Conservation (phyloP, 352 stramenopile species). For the Globisporangium splendens region DNA sequence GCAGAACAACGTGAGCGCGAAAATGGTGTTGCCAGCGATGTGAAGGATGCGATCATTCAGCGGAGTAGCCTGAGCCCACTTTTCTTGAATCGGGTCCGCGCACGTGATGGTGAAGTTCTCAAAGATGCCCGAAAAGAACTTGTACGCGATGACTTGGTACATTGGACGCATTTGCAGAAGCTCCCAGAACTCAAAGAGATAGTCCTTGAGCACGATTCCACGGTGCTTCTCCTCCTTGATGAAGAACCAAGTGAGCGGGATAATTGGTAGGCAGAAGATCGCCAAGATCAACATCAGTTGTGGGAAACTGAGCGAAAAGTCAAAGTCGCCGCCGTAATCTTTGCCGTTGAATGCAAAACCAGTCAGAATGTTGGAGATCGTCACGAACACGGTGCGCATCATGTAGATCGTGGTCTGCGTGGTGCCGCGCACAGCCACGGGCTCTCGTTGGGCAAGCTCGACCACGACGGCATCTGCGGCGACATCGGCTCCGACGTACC, state of each 20-base stretch:
- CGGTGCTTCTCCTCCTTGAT: too few species aligned
- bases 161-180: constrained; percentile 37
- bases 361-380: constrained; percentile 9
- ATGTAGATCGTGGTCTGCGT: constrained; percentile 23
- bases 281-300: constrained; percentile 16
- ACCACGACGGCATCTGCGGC: too few species aligned
- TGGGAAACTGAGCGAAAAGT: neutral
- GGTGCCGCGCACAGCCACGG: constrained; percentile 11
- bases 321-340: too few species aligned
- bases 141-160: constrained; percentile 45
- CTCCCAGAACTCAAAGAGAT: constrained; percentile 34
- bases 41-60: constrained; percentile 22
- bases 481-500: too few species aligned
- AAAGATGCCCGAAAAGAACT: constrained; percentile 12
- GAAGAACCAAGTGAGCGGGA: constrained; percentile 5
- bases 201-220: constrained; percentile 10
- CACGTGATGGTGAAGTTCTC: constrained; percentile 32
- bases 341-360: too few species aligned
- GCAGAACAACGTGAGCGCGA: too few species aligned
- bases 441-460: constrained; percentile 7
- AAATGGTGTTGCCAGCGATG: too few species aligned
- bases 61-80: constrained; percentile 28
- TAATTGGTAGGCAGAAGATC: neutral
- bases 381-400: constrained; percentile 14
- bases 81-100: constrained; percentile 23